A percentile compares a stretch with the other conserved stretches of the same genome.
phyloP scores from a whole-genome alignment of 1,284 basidiomycete genomes.

The Puccinia brachypodii region DNA sequence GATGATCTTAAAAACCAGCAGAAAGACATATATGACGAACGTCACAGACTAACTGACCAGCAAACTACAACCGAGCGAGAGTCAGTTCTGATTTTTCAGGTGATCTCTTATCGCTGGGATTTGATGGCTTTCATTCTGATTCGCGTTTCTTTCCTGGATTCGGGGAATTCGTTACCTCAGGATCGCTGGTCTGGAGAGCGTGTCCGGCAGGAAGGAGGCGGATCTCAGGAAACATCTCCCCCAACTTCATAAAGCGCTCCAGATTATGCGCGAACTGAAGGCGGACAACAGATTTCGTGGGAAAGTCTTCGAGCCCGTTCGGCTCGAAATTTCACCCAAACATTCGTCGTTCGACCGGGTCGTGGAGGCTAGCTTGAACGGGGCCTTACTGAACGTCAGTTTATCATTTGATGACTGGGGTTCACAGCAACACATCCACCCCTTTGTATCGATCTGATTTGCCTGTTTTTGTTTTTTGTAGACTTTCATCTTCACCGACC shows the following conservation, averaged over 20 bases:
- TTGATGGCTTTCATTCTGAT: neutral
- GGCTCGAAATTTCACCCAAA: slow-evolving; percentile 34
- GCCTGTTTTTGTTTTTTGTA: neutral
- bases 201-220: slow-evolving; percentile 35
- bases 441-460: neutral
- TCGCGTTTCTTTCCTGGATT: neutral
- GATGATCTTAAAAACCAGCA: neutral
- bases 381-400: slow-evolving; percentile 38
- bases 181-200: slow-evolving; percentile 13
- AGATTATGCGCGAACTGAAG: slow-evolving; percentile 19
- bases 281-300: slow-evolving; percentile 35
- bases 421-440: neutral
- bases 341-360: neutral
- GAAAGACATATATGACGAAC: slow-evolving; percentile 38
- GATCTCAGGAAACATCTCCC: neutral
- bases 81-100: neutral
- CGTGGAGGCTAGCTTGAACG: slow-evolving; percentile 30
- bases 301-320: slow-evolving; percentile 41
- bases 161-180: neutral
- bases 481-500: slow-evolving; percentile 44
- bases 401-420: neutral
- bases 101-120: neutral
- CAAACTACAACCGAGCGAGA: neutral
- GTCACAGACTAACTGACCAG: neutral
- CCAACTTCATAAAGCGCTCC: slow-evolving; percentile 22